These are phyloP conservation scores for Boletus mariae DNA, from an alignment of 1,284 basidiomycete genomes.

Conservation along the genomic window DNA sequence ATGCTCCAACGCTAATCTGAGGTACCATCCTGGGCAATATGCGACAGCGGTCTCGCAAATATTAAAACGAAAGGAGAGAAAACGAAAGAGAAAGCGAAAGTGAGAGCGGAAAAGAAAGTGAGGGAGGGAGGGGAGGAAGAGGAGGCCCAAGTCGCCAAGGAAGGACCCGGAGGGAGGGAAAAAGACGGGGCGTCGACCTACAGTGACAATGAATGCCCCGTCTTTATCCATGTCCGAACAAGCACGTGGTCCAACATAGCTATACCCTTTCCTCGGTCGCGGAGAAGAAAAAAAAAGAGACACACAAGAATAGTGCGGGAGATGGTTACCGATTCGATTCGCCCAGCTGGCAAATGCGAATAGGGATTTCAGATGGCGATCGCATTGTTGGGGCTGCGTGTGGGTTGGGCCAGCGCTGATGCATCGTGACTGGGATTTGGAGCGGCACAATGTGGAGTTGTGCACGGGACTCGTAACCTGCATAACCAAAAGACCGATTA, in stretches of 20 bases:
- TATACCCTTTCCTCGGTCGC: conserved; percentile 6
- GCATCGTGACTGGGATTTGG: background rate
- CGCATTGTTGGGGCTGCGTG: background rate
- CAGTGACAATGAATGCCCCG: background rate
- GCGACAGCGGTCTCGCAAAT: background rate
- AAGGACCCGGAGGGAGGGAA: background rate
- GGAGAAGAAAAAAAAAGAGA: background rate
- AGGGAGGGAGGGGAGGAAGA: background rate
- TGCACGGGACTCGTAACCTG: background rate
- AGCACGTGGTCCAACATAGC: conserved; percentile 14
- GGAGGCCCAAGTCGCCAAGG: background rate
- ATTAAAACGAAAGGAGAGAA: background rate
- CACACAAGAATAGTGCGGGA: background rate
- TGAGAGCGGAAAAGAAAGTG: background rate
- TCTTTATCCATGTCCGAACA: conserved; percentile 19
- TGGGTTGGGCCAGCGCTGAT: background rate
- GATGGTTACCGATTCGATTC: conserved; percentile 14
- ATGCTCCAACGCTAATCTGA: conserved; percentile 1
- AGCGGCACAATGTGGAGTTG: background rate
- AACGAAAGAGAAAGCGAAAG: background rate
- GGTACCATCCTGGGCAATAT: conserved; percentile 10
- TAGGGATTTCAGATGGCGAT: background rate
- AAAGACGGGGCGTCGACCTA: background rate
- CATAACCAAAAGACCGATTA: background rate
- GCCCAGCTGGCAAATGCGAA: conserved; percentile 10